Evolutionary conservation across 1,284 basidiomycete species (phyloP).

Genomic region (Polyporus tsugae): DNA sequence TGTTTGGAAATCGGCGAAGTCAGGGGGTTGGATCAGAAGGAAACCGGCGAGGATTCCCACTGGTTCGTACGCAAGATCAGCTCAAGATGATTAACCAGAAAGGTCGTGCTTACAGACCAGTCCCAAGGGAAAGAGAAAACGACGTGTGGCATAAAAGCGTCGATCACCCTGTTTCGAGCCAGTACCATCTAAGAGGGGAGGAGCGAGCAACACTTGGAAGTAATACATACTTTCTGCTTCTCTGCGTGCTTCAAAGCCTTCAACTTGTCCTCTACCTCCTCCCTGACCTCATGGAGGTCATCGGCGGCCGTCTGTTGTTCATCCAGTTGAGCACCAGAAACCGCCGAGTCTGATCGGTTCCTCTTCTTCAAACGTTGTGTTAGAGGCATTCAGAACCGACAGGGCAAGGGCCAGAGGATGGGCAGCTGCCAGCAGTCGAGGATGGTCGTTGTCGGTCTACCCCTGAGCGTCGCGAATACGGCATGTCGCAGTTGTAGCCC

Average conservation of each 20-base stretch:
- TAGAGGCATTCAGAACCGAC: conserved; percentile 18
- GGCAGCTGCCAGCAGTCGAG: not conserved
- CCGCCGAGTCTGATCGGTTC: conserved; percentile 27
- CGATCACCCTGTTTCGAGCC: conserved; percentile 23
- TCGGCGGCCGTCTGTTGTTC: conserved; percentile 12
- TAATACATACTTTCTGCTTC: conserved; percentile 8
- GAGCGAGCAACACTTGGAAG: not conserved
- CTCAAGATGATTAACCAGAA: not conserved
- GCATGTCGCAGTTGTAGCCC: not conserved
- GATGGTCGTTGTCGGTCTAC: not conserved
- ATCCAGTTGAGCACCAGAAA: conserved; percentile 16
- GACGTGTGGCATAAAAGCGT: conserved; percentile 45
- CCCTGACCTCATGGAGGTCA: conserved; percentile 17
- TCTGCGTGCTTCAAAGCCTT: conserved; percentile 3
- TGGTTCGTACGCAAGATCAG: conserved; percentile 38
- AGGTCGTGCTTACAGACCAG: conserved; percentile 48
- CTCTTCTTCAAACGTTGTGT: conserved; percentile 27
- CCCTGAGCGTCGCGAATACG: not conserved
- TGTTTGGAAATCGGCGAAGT: conserved; percentile 58
- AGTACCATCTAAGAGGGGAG: not conserved
- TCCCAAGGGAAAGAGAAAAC: conserved; percentile 58
- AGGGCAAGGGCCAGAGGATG: not conserved
- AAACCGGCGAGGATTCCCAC: conserved; percentile 73
- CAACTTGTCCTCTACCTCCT: conserved; percentile 23
- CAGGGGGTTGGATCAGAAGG: conserved; percentile 64